Base-by-base conservation (phyloP, 202 grass and related monocot species). In the Setaria italica region DNA sequence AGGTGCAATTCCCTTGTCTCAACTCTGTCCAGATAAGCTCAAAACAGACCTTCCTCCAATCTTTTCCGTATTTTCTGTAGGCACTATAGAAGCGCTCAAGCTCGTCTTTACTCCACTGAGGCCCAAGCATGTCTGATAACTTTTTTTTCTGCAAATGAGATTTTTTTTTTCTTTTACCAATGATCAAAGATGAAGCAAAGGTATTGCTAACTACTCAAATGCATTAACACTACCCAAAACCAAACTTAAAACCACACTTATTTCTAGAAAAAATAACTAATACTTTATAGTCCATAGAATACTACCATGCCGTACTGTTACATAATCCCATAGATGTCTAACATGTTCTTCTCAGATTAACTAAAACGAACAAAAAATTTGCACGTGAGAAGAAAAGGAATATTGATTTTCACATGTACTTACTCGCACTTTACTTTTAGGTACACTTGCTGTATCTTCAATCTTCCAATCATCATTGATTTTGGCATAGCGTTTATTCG, bases 41-140 rank as follows among this genome's bases (percentile, higher is more conserved):
- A 89, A 65, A 82, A 84, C 70, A 85, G 62, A 99, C 93, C 90
- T 99, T 99, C 89, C 74, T 96, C 97, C 97, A 99, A 84, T 99
- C 93, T 88, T 94, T 99, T 83, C 93, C 97, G 87, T 88, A 88
- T 88, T 96, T 99, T 64, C 97, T 91, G 62, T 96, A 99, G 14
- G 90, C 86, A 88, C 85, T 91, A 81, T 99, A 99, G 76, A 99
- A 99, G 32, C 43, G 73, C 80, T 99, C 93, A 21, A 99, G 90
- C 63, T 99, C 97, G 65, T 99, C 97, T 88, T 96, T 99, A 86
- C 76, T 92, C 97, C 97, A 99, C 43, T 96, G 91, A 82, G 91
- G 77, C 84, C 93, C 97, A 66, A 99, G 86, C 91, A 97, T 90
- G 76, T 96, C 91, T n/a, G 92, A 95, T 69, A 96, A 72, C 78